Evolutionary conservation across 2,329 filamentous ascomycete genomes (phyloP).

Genomic region (Calonectria fujianensis): DNA sequence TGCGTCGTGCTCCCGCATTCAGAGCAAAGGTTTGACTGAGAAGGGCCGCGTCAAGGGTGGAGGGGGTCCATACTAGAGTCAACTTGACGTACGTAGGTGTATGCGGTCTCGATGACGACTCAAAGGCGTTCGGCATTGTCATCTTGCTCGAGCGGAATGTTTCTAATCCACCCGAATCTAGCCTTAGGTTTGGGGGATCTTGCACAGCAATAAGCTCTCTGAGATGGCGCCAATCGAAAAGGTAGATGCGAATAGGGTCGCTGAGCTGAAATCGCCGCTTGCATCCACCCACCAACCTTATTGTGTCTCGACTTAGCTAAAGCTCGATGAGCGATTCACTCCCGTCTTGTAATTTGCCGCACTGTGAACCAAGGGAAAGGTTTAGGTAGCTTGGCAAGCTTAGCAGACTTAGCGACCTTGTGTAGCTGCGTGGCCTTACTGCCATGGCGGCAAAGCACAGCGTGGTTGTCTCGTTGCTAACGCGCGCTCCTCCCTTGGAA

Average conservation of each 20-base stretch:
- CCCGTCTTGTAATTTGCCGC: neutral
- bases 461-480: neutral
- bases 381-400: neutral
- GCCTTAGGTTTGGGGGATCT: neutral
- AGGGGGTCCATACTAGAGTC: neutral
- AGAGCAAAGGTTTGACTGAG: neutral
- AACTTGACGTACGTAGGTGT: neutral
- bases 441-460: neutral
- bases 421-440: too few species aligned
- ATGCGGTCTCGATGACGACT: neutral
- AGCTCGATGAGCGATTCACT: neutral
- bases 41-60: neutral
- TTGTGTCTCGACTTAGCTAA: neutral
- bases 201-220: neutral
- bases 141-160: conserved; percentile 1
- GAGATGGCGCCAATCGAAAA: neutral
- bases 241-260: neutral
- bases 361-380: neutral
- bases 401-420: too few species aligned
- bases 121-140: conserved; percentile 1
- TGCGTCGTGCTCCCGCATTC: neutral
- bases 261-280: neutral
- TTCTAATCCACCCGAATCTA: neutral
- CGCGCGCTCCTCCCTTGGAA: too few species aligned
- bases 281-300: neutral